Evolutionary conservation across 306 rosid genomes (phyloP), one percentile per base, ranked within the genome.

Genomic region (Herpetospermum pedunculosum): DNA sequence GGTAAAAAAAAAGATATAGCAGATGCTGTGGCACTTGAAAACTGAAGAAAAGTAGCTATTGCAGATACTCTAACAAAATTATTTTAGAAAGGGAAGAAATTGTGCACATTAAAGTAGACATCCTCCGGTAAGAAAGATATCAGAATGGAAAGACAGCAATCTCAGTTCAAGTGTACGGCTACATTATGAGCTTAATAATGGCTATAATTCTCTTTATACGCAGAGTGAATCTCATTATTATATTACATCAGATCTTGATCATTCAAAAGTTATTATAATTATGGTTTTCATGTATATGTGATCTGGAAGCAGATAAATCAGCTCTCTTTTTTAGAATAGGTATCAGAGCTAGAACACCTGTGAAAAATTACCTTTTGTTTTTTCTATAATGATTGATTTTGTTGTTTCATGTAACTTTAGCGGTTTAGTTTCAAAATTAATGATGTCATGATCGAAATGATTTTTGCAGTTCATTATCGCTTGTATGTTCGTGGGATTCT

Each of bases 391-490:
- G 62, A 26, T 55, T 55, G 35, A 12, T 55, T 55, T 55, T 11
- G 3, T 15, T 55, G 16, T 28, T 55, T 55, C n/a, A 55, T 12
- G 35, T 26, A 11, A n/a, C 63, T 4, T 55, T 30, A 55, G 32
- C 32, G 3, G 26, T 34, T 60, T 60, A n/a, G 23, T 34, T 32
- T 60, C 21, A n/a, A 32, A n/a, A n/a, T 63, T n/a, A 34, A 8
- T 63, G 28, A 63, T 34, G 29, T 34, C 16, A 34, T n/a, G 70
- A 12, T 18, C 6, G 12, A n/a, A 1, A 47, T 18, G 9, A 38
- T 28, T 53, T 69, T 57, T 77, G 88, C 94, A 91, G 96, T 83
- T 89, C 55, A n/a, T 83, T 67, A 67, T 91, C 74, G 72, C 86
- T 77, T 87, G 87, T 83, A 53, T 85, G 44, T 37, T 85, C 77